These are phyloP conservation scores for Canariomyces notabilis DNA, from an alignment of 2,329 filamentous ascomycete genomes.

Conservation along the genomic window DNA sequence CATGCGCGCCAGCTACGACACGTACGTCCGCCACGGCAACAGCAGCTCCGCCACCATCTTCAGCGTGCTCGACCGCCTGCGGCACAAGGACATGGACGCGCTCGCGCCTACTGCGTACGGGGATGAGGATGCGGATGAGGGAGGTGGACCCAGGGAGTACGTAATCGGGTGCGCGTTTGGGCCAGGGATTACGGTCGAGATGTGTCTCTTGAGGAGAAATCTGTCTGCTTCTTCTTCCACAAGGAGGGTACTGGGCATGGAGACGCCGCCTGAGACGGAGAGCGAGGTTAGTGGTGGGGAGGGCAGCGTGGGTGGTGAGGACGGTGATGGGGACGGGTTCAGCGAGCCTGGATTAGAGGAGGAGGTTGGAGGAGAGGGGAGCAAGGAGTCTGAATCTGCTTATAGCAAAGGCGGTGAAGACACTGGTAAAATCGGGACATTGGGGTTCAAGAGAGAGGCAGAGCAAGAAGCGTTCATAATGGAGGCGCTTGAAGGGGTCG, in stretches of 20 bases:
- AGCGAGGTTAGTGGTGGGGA: slow-evolving; percentile 43
- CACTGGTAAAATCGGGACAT: not conserved
- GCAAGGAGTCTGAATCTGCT: too few relatives aligned
- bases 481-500: slow-evolving; percentile 29
- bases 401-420: not conserved
- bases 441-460: not conserved
- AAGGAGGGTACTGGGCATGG: slow-evolving; percentile 33
- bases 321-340: not conserved
- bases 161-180: slow-evolving; percentile 66
- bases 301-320: slow-evolving; percentile 32
- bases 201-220: slow-evolving; percentile 58
- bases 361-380: slow-evolving; percentile 7
- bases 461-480: slow-evolving; percentile 27
- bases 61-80: slow-evolving; percentile 58
- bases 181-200: slow-evolving; percentile 63
- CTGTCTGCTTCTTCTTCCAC: slow-evolving; percentile 15
- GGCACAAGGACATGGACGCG: slow-evolving; percentile 56
- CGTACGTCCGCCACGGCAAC: slow-evolving; percentile 65
- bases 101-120: slow-evolving; percentile 40
- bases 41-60: slow-evolving; percentile 65
- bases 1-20: slow-evolving; percentile 64
- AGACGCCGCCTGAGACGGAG: slow-evolving; percentile 51
- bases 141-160: slow-evolving; percentile 44
- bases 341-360: slow-evolving; percentile 31
- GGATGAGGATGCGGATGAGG: not conserved